Evolutionary conservation across 1,139 yeast species (phyloP).

Genomic region (Suhomyces atakaporum): DNA sequence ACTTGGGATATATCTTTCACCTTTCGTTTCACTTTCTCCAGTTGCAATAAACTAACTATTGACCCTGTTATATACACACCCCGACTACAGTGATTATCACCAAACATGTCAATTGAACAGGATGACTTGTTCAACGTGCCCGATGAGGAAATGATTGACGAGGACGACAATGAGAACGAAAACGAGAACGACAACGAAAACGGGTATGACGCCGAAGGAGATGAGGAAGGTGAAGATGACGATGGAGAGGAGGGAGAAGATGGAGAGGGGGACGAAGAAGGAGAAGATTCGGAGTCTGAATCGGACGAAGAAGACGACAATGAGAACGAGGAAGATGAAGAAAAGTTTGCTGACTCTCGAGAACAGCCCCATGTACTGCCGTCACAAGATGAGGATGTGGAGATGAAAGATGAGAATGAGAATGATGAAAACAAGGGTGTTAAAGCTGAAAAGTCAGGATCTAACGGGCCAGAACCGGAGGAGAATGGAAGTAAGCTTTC

Average conservation of each 20-base stretch:
- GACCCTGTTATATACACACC: no score
- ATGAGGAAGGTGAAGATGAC: slow-evolving; percentile 19
- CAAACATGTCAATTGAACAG: slow-evolving; percentile 20
- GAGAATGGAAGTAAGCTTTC: slow-evolving; percentile 16
- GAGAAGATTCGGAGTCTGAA: slow-evolving; percentile 22
- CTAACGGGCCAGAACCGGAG: slow-evolving; percentile 13
- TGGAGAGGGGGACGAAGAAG: slow-evolving; percentile 19
- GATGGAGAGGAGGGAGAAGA: slow-evolving; percentile 19
- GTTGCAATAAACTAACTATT: no score
- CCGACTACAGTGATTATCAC: no score
- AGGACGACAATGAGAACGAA: slow-evolving; percentile 18
- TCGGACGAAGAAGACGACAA: slow-evolving; percentile 19
- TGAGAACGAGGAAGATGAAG: slow-evolving; percentile 19
- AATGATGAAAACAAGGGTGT: slow-evolving; percentile 16
- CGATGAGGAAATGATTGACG: slow-evolving; percentile 20
- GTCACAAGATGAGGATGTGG: no score
- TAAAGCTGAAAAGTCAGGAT: slow-evolving; percentile 11
- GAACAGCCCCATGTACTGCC: no score
- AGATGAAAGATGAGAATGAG: slow-evolving; percentile 15
- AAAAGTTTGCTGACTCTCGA: slow-evolving; percentile 16
- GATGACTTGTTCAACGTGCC: slow-evolving; percentile 20
- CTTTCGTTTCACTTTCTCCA: no score
- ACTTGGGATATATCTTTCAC: no score
- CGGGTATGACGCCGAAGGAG: slow-evolving; percentile 21
- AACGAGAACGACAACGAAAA: slow-evolving; percentile 19